Base-by-base conservation (phyloP, 352 stramenopile species). In the Phytophthora litchii region DNA sequence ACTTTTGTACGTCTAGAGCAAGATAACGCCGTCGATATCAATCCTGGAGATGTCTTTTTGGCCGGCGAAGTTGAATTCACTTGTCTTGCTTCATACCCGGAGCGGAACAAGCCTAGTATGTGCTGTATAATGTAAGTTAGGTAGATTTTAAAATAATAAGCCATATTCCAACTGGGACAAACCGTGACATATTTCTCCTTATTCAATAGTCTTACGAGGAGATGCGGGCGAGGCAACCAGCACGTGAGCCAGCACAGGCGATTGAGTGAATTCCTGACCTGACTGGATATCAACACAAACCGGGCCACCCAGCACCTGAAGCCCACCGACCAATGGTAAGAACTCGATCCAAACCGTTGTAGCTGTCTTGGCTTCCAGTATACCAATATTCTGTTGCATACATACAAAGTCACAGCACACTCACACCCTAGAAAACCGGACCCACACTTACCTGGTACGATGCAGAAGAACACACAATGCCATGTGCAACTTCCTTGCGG, bases 61-160 rank as follows among this genome's bases (percentile, higher is more conserved):
- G 74, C 81, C 0, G 83, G 81, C 0, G 83, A 93, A 48, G 69
- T 91, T 29, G 83, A 93, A 42, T 93, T 93, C 55, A 91, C 78
- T 14, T 88, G 83, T 35, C 74, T 93, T 27, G 76, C 65, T 9
- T 68, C 78, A 1, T 88, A 86, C 16, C 79, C 79, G 6, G 76
- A 85, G 4, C 68, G 78, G 0, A 86, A 88, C 51, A 86, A 84
- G 41, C 70, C 57, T 10, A 72, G 76, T 10, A 66, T 77, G 23
- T 91, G 82, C 50, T 88, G 67, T 34, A 59, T 91, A 50, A 72
- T 72, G 42, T 36, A 56, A 21, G 27, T 20, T 3, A 56, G 69
- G 54, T 73, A 32, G 36, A 57, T 20, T 37, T 34, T 58, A 42
- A 13, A 47, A 35, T 38, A 4, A 45, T 48, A 60, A 12, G 54